Conservation (phyloP, 2,329 filamentous ascomycete genomes). For the Amphichorda felina region DNA sequence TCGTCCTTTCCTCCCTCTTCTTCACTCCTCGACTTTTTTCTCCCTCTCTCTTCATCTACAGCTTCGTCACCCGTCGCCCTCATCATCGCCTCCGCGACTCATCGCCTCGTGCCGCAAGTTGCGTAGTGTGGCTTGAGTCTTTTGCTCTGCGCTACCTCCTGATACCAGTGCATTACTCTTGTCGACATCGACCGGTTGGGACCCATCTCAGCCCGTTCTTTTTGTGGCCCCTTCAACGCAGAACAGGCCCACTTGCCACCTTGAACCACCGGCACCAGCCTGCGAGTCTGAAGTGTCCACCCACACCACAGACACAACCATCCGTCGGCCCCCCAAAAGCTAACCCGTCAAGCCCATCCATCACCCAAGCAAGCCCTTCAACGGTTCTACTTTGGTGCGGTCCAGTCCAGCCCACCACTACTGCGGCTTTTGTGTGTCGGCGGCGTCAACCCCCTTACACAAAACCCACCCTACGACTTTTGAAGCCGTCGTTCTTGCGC, state of each 20-base stretch:
- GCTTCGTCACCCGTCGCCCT: not conserved
- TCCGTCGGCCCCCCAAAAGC: no score
- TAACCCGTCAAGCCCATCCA: no score
- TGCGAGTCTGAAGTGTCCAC: not conserved
- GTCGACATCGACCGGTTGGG: not conserved
- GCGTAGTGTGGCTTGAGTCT: not conserved
- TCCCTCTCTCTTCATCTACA: not conserved
- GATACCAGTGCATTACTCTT: not conserved
- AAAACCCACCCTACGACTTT: not conserved
- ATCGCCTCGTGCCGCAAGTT: not conserved
- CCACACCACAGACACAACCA: not conserved
- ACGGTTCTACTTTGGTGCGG: no score
- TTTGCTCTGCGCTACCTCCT: not conserved
- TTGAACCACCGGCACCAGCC: slow-evolving; percentile 1
- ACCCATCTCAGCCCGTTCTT: slow-evolving; percentile 4
- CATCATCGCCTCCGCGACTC: not conserved
- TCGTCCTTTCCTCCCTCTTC: not conserved
- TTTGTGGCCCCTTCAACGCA: slow-evolving; percentile 4
- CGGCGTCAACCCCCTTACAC: not conserved
- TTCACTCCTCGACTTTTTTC: not conserved
- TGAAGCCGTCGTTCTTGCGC: not conserved
- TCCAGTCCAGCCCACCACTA: slow-evolving; percentile 8
- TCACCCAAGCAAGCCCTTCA: no score
- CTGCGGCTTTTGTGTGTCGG: slow-evolving; percentile 9
- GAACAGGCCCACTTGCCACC: slow-evolving; percentile 6